Evolutionary conservation across 2,329 filamentous ascomycete genomes (phyloP), one percentile per base, ranked within the genome.

Genomic region (Trichoderma simmonsii): DNA sequence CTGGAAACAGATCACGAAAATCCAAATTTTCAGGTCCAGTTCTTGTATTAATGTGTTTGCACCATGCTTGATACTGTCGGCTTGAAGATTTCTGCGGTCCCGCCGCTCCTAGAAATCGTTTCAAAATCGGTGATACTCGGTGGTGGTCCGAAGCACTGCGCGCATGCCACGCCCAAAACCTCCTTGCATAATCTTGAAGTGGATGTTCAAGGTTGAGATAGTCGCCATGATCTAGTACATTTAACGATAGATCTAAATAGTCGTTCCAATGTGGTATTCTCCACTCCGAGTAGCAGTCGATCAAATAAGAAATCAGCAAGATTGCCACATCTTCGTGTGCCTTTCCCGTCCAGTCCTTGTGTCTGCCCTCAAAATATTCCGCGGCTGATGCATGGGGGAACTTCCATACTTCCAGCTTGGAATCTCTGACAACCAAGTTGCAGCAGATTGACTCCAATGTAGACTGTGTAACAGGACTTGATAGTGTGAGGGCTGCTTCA

Each of bases 221-320:
- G 26, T 63, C n/a, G 0, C 4, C 34, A 63, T 4, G 21, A 0
- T 63, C 60, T 2, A 26, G 1, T 12, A 3, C 11, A 43, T 7
- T 0, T 2, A 8, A n/a, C 2, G 39, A 3, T 43, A n/a, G 39
- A 43, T 8, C 1, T 1, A 0, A 4, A 43, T 4, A 2, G 3
- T 43, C 7, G 39, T 48, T 48, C 43, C 18, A 12, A 6, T 26
- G 21, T n/a, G 11, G 34, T 28, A 51, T 51, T 51, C 4, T 18
- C 60, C 34, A 39, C 11, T 6, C 5, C 9, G 60, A 43, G 15
- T 63, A 43, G 34, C 34, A 63, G 18, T 43, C 34, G 6, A 43
- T 63, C 24, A 63, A 28, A 15, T 26, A 63, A 9, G 60, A 63
- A 28, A 63, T 18, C 24, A 63, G 34, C 14, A 43, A 26, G 6